Percentiles rank a stretch among this genome's conserved stretches.
phyloP scores from a whole-genome alignment of 2,329 filamentous ascomycete genomes.

The Neurospora sp. region DNA sequence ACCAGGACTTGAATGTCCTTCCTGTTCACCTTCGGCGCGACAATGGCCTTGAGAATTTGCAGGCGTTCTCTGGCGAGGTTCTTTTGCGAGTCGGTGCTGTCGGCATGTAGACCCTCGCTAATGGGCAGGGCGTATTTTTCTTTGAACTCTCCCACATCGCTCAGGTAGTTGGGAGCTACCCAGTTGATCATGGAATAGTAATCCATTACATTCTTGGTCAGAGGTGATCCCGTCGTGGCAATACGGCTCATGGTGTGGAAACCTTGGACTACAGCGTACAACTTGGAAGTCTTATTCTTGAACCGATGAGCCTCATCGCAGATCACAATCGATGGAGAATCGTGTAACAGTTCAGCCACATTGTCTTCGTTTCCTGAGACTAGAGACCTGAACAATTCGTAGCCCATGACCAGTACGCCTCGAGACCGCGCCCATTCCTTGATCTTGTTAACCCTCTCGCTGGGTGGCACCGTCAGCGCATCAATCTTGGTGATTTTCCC shows the following conservation, averaged over 20 bases:
- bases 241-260: constrained; percentile 64
- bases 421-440: constrained; percentile 51
- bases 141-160: constrained; percentile 56
- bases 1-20: constrained; percentile 56
- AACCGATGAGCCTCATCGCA: constrained; percentile 78
- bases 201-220: constrained; percentile 75
- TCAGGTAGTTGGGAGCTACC: constrained; percentile 72
- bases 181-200: constrained; percentile 84
- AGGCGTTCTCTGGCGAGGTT: constrained; percentile 56
- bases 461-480: constrained; percentile 21
- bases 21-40: constrained; percentile 70
- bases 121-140: constrained; percentile 65
- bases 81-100: constrained; percentile 48
- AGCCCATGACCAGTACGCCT: constrained; percentile 70
- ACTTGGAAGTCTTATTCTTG: constrained; percentile 52
- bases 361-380: constrained; percentile 24
- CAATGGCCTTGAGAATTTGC: constrained; percentile 57
- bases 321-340: constrained; percentile 61
- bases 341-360: constrained; percentile 34
- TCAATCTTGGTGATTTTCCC: constrained; percentile 49
- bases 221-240: constrained; percentile 76
- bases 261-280: constrained; percentile 41
- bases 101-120: constrained; percentile 54
- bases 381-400: constrained; percentile 51
- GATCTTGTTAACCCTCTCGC: constrained; percentile 35